Evolutionary conservation across 192 early-diverging fungal species (phyloP).

Genomic region (Coemansia furcata): DNA sequence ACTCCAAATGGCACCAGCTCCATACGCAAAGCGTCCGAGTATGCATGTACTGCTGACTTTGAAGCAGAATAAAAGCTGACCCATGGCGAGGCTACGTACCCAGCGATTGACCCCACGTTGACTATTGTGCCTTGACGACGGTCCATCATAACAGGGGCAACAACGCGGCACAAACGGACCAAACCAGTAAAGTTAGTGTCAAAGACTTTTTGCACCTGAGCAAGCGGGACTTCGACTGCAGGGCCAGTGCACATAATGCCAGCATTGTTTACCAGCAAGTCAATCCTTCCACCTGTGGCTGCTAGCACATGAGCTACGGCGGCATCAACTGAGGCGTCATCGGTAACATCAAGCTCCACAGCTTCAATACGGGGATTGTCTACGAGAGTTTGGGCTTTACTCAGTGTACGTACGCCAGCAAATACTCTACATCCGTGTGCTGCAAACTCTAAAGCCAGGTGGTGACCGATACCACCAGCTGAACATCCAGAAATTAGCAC

Average conservation of each 20-base stretch:
- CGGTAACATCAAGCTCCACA: constrained; percentile 32
- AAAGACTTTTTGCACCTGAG: constrained; percentile 44
- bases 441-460: constrained; percentile 34
- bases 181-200: constrained; percentile 66
- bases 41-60: constrained; percentile 64
- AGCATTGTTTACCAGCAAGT: constrained; percentile 76
- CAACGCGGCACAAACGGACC: constrained; percentile 50
- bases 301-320: constrained; percentile 14
- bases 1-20: constrained; percentile 66
- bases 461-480: constrained; percentile 63
- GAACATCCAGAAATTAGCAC: constrained; percentile 73
- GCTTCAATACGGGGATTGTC: not conserved
- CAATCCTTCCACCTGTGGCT: constrained; percentile 33
- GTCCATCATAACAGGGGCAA: constrained; percentile 60
- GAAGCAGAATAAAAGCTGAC: constrained; percentile 55
- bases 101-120: constrained; percentile 67
- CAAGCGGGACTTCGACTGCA: constrained; percentile 41
- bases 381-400: not conserved
- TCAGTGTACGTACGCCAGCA: constrained; percentile 18
- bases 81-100: constrained; percentile 61
- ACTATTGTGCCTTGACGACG: constrained; percentile 54
- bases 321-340: constrained; percentile 7
- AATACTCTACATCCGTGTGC: constrained; percentile 33
- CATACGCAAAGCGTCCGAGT: constrained; percentile 63
- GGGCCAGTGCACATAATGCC: constrained; percentile 57